Conservation (phyloP, 2,329 filamentous ascomycete species). For the Phoma sp. region DNA sequence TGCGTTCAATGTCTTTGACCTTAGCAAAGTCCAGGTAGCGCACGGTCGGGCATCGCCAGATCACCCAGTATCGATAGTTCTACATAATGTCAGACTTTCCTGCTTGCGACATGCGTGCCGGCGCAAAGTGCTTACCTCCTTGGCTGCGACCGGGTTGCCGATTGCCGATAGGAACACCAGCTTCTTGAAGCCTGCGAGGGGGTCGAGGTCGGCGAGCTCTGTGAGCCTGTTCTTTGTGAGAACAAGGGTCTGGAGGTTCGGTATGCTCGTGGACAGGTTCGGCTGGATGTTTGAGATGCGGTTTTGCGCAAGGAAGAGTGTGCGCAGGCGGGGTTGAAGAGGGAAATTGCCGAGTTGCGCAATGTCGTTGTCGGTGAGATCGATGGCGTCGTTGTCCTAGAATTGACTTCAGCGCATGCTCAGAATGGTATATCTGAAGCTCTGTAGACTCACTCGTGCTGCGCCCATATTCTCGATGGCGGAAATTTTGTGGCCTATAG, state of each 20-base stretch:
- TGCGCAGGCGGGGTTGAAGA: slow-evolving; percentile 84
- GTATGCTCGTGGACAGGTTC: slow-evolving; percentile 75
- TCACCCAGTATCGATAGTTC: slow-evolving; percentile 91
- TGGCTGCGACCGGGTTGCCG: slow-evolving; percentile 90
- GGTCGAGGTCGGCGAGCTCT: slow-evolving; percentile 87
- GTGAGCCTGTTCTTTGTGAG: slow-evolving; percentile 81
- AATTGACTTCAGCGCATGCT: not conserved
- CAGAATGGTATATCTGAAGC: not conserved
- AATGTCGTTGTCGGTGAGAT: slow-evolving; percentile 98
- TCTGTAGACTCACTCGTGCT: slow-evolving; percentile 73
- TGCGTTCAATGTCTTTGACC: slow-evolving; percentile 85
- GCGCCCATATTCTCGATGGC: slow-evolving; percentile 97
- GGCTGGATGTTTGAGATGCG: slow-evolving; percentile 83
- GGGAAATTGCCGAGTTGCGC: slow-evolving; percentile 90
- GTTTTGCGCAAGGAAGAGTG: slow-evolving; percentile 88
- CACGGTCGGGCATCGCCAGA: slow-evolving; percentile 84
- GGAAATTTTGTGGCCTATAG: slow-evolving; percentile 95
- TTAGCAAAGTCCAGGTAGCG: slow-evolving; percentile 93
- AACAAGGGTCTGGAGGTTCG: slow-evolving; percentile 81
- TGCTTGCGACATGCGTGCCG: not conserved
- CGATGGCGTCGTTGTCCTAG: slow-evolving; percentile 93
- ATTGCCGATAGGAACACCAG: slow-evolving; percentile 82
- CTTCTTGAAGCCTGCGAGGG: slow-evolving; percentile 71
- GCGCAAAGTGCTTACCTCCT: slow-evolving; percentile 70
- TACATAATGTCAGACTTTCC: slow-evolving; percentile 49